Conservation (phyloP, 1,284 basidiomycete genomes). For the Boletus semigastroideus region DNA sequence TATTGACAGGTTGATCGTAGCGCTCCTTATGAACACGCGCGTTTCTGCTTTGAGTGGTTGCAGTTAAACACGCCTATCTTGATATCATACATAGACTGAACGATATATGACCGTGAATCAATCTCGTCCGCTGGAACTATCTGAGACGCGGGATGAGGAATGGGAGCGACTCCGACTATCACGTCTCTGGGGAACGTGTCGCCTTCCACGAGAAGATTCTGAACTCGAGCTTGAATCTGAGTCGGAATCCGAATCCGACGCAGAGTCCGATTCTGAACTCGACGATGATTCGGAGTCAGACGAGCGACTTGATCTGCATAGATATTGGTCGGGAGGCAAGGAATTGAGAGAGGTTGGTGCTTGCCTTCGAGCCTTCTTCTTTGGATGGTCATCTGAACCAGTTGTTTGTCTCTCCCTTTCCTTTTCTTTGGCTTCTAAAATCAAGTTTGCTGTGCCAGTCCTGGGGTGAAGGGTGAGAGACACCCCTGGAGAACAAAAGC, state of each 20-base stretch:
- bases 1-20: constrained; percentile 73
- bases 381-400: constrained; percentile 38
- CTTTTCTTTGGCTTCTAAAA: constrained; percentile 72
- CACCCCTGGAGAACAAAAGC: neutral
- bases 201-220: constrained; percentile 40
- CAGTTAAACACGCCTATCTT: constrained; percentile 14
- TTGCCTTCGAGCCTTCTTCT: constrained; percentile 55
- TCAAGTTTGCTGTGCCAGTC: constrained; percentile 69
- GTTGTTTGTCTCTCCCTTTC: constrained; percentile 48
- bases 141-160: constrained; percentile 21
- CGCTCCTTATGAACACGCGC: constrained; percentile 82
- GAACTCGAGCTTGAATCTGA: constrained; percentile 17
- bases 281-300: constrained; percentile 35
- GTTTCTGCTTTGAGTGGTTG: constrained; percentile 39
- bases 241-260: constrained; percentile 38
- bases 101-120: constrained; percentile 14
- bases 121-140: constrained; percentile 10
- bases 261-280: constrained; percentile 39
- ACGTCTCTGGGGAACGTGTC: constrained; percentile 41
- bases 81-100: constrained; percentile 17
- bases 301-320: constrained; percentile 22
- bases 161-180: constrained; percentile 25
- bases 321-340: neutral
- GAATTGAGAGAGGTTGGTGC: constrained; percentile 12
- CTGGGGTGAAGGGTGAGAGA: constrained; percentile 36